A percentile compares a stretch with the other conserved stretches of the same genome.
These are phyloP conservation scores for Aspergillus sp. DNA, from an alignment of 2,329 filamentous ascomycete genomes.

Conservation along the genomic window DNA sequence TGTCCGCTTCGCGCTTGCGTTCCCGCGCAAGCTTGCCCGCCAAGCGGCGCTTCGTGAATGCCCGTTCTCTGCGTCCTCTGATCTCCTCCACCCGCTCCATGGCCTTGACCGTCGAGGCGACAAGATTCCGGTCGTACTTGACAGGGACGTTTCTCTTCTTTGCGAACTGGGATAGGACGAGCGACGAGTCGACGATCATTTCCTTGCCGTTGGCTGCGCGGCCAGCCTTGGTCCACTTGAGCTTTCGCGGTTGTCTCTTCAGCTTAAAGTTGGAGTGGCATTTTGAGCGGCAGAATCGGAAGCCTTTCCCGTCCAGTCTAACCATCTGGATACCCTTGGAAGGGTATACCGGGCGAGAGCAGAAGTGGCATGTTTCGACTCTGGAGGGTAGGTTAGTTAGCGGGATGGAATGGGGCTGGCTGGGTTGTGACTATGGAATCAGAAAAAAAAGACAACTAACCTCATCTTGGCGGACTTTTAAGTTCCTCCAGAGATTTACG, in stretches of 20 bases:
- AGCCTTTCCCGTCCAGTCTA: slow-evolving; percentile 43
- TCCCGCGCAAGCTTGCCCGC: slow-evolving; percentile 73
- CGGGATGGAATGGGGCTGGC: not conserved
- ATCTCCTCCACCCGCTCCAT: slow-evolving; percentile 92
- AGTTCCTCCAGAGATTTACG: not conserved
- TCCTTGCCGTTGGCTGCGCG: slow-evolving; percentile 79
- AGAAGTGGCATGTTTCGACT: slow-evolving; percentile 69
- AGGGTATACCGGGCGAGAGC: slow-evolving; percentile 64
- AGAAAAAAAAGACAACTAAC: slow-evolving; percentile 10
- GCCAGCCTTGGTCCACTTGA: slow-evolving; percentile 96
- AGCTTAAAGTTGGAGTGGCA: slow-evolving; percentile 84
- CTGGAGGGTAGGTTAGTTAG: slow-evolving; percentile 20
- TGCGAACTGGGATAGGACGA: slow-evolving; percentile 70
- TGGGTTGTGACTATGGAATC: not conserved
- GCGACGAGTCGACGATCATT: slow-evolving; percentile 90
- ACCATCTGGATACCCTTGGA: slow-evolving; percentile 67
- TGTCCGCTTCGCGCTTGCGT: slow-evolving; percentile 73
- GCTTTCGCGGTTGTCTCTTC: slow-evolving; percentile 95
- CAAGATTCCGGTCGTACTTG: slow-evolving; percentile 91
- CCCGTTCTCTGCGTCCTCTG: slow-evolving; percentile 75
- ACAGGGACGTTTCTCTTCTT: slow-evolving; percentile 91
- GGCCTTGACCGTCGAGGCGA: slow-evolving; percentile 81
- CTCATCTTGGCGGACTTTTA: slow-evolving; percentile 20
- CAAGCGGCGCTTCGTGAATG: slow-evolving; percentile 94
- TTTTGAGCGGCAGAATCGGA: slow-evolving; percentile 68